Evolutionary conservation across 805 yeast species (phyloP).

Genomic region (Kazachstania psychrophila): DNA sequence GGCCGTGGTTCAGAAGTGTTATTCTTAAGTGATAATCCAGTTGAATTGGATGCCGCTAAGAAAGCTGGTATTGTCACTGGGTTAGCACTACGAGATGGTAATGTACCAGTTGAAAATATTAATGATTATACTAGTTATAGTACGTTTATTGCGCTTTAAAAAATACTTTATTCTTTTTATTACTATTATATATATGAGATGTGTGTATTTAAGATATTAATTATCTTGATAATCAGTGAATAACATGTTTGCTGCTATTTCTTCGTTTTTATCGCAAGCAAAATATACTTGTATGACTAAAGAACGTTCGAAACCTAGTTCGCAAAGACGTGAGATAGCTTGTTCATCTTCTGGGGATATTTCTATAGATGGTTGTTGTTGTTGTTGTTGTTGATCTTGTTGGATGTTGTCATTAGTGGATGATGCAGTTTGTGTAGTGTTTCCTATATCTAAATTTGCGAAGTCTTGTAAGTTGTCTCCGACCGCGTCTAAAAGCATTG

Average conservation of each 20-base stretch:
- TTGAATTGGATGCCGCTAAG: constrained; percentile 69
- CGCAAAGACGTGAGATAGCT: constrained; percentile 85
- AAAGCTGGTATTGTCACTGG: constrained; percentile 50
- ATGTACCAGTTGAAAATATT: constrained; percentile 35
- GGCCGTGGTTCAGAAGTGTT: constrained; percentile 32
- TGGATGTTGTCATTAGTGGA: no score
- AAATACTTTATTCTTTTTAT: background rate
- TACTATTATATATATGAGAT: background rate
- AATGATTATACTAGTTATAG: constrained; percentile 3
- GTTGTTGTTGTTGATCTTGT: background rate
- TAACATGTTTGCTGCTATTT: constrained; percentile 86
- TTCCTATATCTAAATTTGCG: constrained; percentile 20
- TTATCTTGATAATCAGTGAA: constrained; percentile 48
- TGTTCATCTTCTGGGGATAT: constrained; percentile 77
- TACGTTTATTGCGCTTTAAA: background rate
- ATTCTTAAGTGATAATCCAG: constrained; percentile 73
- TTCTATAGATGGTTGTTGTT: constrained; percentile 34
- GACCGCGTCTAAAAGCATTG: constrained; percentile 54
- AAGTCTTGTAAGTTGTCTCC: constrained; percentile 44
- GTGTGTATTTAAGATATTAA: background rate
- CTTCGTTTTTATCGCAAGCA: constrained; percentile 97
- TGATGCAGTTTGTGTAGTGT: no score
- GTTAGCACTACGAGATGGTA: constrained; percentile 70
- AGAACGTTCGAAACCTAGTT: constrained; percentile 83
- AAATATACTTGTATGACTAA: constrained; percentile 87